phyloP scores from a whole-genome alignment of 1,139 yeast species.

The Sporopachydermia cereana region DNA sequence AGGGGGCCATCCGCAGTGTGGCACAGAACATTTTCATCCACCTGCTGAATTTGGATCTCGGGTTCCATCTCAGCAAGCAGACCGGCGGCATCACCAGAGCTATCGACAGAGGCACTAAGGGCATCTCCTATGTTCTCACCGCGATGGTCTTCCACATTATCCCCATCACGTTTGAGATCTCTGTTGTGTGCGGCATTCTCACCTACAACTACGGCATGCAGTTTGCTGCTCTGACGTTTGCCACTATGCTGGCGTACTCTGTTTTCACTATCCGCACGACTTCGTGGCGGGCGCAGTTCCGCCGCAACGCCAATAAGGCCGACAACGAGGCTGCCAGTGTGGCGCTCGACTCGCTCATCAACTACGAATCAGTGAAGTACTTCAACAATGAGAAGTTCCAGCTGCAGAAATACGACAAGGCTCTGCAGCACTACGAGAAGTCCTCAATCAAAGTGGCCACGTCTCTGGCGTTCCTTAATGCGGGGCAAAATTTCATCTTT shows the following conservation, averaged over 20 bases:
- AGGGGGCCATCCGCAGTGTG: slow-evolving; percentile 82
- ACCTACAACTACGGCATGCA: slow-evolving; percentile 84
- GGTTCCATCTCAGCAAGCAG: slow-evolving; percentile 82
- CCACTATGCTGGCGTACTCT: slow-evolving; percentile 82
- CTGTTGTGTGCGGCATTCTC: slow-evolving; percentile 85
- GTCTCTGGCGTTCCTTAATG: slow-evolving; percentile 76
- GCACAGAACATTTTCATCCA: slow-evolving; percentile 83
- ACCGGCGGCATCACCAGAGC: slow-evolving; percentile 96
- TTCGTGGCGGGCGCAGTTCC: slow-evolving; percentile 89
- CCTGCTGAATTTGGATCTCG: slow-evolving; percentile 70
- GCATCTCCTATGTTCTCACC: slow-evolving; percentile 82
- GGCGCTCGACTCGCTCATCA: slow-evolving; percentile 86
- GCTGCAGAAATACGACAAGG: slow-evolving; percentile 66
- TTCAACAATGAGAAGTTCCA: slow-evolving; percentile 83
- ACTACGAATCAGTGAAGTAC: slow-evolving; percentile 89
- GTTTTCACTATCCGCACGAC: slow-evolving; percentile 84
- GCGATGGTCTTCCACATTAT: slow-evolving; percentile 96
- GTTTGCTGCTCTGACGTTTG: slow-evolving; percentile 81
- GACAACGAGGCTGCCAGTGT: slow-evolving; percentile 92
- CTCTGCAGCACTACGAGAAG: slow-evolving; percentile 64
- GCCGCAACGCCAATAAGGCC: slow-evolving; percentile 86
- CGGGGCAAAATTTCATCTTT: slow-evolving; percentile 89
- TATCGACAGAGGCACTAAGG: slow-evolving; percentile 95
- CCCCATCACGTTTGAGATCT: slow-evolving; percentile 85
- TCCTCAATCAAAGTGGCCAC: slow-evolving; percentile 86